Evolutionary conservation across 495 filamentous ascomycete genomes (phyloP).

Genomic region (Penicillium arizonense): DNA sequence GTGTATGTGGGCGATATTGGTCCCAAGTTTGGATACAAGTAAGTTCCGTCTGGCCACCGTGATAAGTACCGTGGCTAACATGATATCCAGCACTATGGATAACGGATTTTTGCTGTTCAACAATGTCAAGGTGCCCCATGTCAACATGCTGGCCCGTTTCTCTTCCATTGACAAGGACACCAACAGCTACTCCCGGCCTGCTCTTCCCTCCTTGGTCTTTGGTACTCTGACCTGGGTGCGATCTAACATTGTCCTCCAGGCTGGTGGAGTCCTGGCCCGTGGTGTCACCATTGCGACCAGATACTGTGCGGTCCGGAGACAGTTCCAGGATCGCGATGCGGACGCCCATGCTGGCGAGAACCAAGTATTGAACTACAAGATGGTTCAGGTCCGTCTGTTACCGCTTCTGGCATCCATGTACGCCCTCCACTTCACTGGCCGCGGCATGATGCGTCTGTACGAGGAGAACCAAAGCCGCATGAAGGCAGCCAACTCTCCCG

Average conservation of each 20-base stretch:
- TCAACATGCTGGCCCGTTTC: slow-evolving; percentile 67
- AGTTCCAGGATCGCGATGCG: slow-evolving; percentile 70
- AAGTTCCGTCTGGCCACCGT: slow-evolving; percentile 3
- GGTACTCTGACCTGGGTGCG: slow-evolving; percentile 74
- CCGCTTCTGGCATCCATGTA: slow-evolving; percentile 72
- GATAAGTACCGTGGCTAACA: background rate
- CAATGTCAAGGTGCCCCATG: slow-evolving; percentile 65
- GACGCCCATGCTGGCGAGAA: slow-evolving; percentile 56
- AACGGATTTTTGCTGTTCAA: slow-evolving; percentile 76
- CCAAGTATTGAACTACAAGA: slow-evolving; percentile 72
- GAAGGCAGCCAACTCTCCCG: slow-evolving; percentile 38
- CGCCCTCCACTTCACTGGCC: slow-evolving; percentile 71
- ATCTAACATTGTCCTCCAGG: slow-evolving; percentile 65
- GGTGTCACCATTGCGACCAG: slow-evolving; percentile 73
- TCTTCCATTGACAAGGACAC: slow-evolving; percentile 60
- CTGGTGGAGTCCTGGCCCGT: slow-evolving; percentile 65
- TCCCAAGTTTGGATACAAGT: slow-evolving; percentile 69
- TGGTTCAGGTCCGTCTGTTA: slow-evolving; percentile 69
- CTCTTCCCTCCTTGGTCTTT: slow-evolving; percentile 63
- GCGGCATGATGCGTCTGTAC: slow-evolving; percentile 66
- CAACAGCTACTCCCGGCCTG: slow-evolving; percentile 61
- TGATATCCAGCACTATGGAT: slow-evolving; percentile 58
- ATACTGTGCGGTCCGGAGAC: slow-evolving; percentile 65
- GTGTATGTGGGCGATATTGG: slow-evolving; percentile 73
- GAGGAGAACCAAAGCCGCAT: slow-evolving; percentile 63